Percentiles rank a stretch among this genome's conserved stretches.
phyloP scores from a whole-genome alignment of 129 eudicot genomes.

The Kitagawia praeruptora region DNA sequence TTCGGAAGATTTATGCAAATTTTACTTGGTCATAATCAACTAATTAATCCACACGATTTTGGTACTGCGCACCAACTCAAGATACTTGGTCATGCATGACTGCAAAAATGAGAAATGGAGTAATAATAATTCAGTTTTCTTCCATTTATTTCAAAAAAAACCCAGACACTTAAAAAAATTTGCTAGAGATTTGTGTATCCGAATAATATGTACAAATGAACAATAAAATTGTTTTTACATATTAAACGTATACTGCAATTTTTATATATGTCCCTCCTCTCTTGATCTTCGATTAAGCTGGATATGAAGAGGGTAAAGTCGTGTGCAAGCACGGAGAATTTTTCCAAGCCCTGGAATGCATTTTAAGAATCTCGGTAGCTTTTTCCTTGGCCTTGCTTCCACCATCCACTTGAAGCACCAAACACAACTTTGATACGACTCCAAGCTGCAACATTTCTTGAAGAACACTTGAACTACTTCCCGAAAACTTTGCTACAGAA shows the following conservation, averaged over 20 bases:
- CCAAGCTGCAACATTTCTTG: conserved; percentile 42
- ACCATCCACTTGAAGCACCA: conserved; percentile 41
- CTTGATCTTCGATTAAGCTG: conserved; percentile 6
- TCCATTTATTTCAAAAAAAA: background rate
- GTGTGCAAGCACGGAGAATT: conserved; percentile 31
- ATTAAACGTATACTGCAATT: too few relatives aligned
- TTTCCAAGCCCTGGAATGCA: conserved; percentile 36
- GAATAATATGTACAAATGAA: too few relatives aligned
- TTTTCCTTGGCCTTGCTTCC: conserved; percentile 33
- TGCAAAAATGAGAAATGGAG: too few relatives aligned
- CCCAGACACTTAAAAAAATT: background rate
- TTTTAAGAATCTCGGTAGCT: conserved; percentile 35
- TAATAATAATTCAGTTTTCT: background rate
- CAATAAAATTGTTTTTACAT: too few relatives aligned
- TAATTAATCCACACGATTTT: too few relatives aligned
- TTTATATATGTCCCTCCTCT: background rate
- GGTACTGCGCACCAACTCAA: too few relatives aligned
- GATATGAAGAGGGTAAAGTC: conserved; percentile 17
- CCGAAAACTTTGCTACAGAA: conserved; percentile 25
- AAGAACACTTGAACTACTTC: conserved; percentile 15
- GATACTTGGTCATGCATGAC: too few relatives aligned
- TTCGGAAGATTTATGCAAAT: too few relatives aligned
- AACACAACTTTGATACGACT: conserved; percentile 35
- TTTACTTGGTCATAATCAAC: too few relatives aligned
- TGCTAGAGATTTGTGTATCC: background rate